Evolutionary conservation across 345 rosid genomes (phyloP).

Genomic region (Salix udensis): DNA sequence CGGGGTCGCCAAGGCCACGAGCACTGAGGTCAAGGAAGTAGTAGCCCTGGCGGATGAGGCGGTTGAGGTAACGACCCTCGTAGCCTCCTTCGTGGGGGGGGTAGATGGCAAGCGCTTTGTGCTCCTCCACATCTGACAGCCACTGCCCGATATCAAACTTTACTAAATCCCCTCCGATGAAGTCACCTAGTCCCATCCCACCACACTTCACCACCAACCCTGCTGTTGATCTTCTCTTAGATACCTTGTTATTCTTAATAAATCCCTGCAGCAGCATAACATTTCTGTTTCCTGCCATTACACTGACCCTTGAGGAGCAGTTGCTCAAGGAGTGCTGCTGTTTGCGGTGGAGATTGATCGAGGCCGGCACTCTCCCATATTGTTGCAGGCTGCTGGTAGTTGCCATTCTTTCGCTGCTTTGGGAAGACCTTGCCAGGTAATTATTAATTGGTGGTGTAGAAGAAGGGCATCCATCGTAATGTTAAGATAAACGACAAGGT

Average conservation of each 20-base stretch:
- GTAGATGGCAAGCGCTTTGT: constrained; percentile 80
- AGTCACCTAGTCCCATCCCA: constrained; percentile 51
- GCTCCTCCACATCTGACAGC: constrained; percentile 83
- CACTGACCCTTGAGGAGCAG: not conserved
- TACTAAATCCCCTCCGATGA: constrained; percentile 76
- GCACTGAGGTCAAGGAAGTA: constrained; percentile 88
- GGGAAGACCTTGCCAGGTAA: not conserved
- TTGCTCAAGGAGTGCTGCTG: constrained; percentile 3
- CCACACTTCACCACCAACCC: constrained; percentile 30
- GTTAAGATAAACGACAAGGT: not conserved
- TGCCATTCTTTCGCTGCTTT: constrained; percentile 9
- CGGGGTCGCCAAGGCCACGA: constrained; percentile 94
- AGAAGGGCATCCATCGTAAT: not conserved
- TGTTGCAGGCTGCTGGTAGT: constrained; percentile 35
- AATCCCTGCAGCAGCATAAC: not conserved
- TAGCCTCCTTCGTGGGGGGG: constrained; percentile 93
- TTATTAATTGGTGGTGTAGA: not conserved
- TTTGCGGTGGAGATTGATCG: constrained; percentile 7
- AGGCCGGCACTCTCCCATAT: constrained; percentile 16
- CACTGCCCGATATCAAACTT: constrained; percentile 67
- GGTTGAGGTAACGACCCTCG: constrained; percentile 79
- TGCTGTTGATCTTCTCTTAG: not conserved
- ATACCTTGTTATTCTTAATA: not conserved
- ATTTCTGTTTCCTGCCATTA: not conserved
- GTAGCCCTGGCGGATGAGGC: constrained; percentile 71